These are phyloP conservation scores for Porpolomopsis calyptriformis DNA, from an alignment of 768 basidiomycete genomes.

Conservation along the genomic window DNA sequence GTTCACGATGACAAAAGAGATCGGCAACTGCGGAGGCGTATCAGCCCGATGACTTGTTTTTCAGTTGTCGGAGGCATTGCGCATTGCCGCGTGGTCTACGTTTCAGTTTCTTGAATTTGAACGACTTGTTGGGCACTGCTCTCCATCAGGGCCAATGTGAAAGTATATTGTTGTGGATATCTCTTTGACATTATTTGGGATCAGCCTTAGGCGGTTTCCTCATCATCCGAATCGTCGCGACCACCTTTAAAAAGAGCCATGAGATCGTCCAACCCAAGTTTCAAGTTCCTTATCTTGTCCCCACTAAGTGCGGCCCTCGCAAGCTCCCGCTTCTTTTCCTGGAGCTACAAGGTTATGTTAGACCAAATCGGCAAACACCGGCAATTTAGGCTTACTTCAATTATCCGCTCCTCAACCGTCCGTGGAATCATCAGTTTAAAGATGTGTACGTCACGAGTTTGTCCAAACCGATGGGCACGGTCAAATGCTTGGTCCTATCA, in stretches of 20 bases:
- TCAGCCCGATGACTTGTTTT: too few relatives aligned
- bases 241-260: constrained; percentile 65
- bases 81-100: too few relatives aligned
- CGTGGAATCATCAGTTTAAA: constrained; percentile 80
- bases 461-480: constrained; percentile 82
- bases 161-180: too few relatives aligned
- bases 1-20: too few relatives aligned
- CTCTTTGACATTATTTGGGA: too few relatives aligned
- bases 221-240: constrained; percentile 48
- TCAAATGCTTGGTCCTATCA: constrained; percentile 85
- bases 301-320: constrained; percentile 80
- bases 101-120: too few relatives aligned
- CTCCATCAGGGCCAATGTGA: too few relatives aligned
- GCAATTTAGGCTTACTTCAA: constrained; percentile 36
- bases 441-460: constrained; percentile 77
- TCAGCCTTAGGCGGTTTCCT: too few relatives aligned
- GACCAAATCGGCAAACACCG: neutral
- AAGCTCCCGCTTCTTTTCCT: constrained; percentile 82
- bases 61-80: too few relatives aligned
- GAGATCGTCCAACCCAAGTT: constrained; percentile 77
- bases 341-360: constrained; percentile 40
- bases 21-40: too few relatives aligned
- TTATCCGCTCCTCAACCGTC: constrained; percentile 82
- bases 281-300: constrained; percentile 76
- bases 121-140: too few relatives aligned